Base-by-base conservation (phyloP, 2,329 filamentous ascomycete genomes). In the Chalaropsis ovoidea region DNA sequence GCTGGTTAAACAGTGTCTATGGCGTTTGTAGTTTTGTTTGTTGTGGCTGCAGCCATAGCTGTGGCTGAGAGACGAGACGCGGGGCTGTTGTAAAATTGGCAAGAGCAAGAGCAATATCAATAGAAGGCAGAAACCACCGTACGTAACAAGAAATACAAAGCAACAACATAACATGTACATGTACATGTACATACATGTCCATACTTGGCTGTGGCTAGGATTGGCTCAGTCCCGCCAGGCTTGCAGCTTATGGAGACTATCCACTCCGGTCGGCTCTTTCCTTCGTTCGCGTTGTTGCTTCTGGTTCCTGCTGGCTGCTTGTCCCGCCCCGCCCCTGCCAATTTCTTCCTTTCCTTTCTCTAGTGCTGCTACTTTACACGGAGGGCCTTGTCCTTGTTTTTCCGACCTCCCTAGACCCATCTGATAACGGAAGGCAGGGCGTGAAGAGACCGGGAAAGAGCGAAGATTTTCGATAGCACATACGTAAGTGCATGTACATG, bases 301-400 rank as follows among this genome's bases (percentile, higher is more conserved):
- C n/a, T n/a, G n/a, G n/a, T n/a, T n/a, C n/a, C n/a, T n/a, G n/a
- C n/a, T n/a, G 31, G 31, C 31, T 31, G 31, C 31, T 31, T 31
- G 31, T n/a, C n/a, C n/a, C n/a, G n/a, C n/a, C 24, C 52, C 22
- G 27, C 52, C 24, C 24, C 27, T 58, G 24, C 52, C 52, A 47
- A 47, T 47, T 47, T 58, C 13, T 10, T 35, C 27, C 27, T 35
- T 58, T 10, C 17, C 52, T 58, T 58, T 58, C n/a, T 35, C 27
- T 58, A 58, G 52, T 35, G 27, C 24, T 35, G 13, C 52, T 58
- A 58, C 52, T n/a, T 58, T 58, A 27, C 4, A n/a, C 52, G 27
- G 27, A 31, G 24, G 52, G 19, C 43, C 43, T 35, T 58, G 24
- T 15, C 27, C 52, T 35, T n/a, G 7, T 58, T 35, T 35, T 58